Base-by-base conservation (phyloP, 2,329 filamentous ascomycete species). In the Saccharata proteae region DNA sequence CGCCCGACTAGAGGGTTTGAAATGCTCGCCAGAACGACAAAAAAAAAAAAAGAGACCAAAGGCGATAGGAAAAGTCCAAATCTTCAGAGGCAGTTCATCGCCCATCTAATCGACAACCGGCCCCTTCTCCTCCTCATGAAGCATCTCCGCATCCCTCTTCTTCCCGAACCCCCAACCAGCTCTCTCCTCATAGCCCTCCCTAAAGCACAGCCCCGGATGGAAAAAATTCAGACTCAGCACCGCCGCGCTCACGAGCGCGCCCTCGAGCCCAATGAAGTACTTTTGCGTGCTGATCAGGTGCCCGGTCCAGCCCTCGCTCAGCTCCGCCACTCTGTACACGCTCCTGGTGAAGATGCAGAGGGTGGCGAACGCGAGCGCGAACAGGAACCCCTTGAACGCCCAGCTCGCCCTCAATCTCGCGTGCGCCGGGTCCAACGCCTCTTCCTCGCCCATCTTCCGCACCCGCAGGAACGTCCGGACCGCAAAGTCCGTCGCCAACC, bases 291-390 rank as follows among this genome's bases (percentile, higher is more conserved):
- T 43, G 48, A 77, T 76, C 42, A 81, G 50, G 14, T 61, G 51
- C 0, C 75, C 74, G 3, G 46, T 52, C 68, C 74, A 83, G 1
- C 77, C 77, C 31, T 68, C 59, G 39, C 65, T 69, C 40, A 82
- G 54, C 61, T 82, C 77, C 1, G 69, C 70, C 14, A 79, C 69
- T 33, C 78, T 67, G 52, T 74, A 82, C 24, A 74, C 67, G 40
- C 68, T 74, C 6, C 78, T 62, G 43, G 70, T 69, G 38, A 80
- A 69, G 44, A 82, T 73, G 42, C 64, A 67, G 9, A 78, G 31
- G n/a, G 74, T 75, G 2, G 73, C 64, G 2, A 77, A 48, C 1
- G 56, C 48, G 12, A 79, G 58, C 8, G 67, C 69, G n/a, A 43
- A 44, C 4, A 74, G 49, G 49, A 77, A 78, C 9, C 58, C 58